These are phyloP conservation scores for Komagataella phaffii DNA, from an alignment of 805 yeast genomes.

Conservation along the genomic window DNA sequence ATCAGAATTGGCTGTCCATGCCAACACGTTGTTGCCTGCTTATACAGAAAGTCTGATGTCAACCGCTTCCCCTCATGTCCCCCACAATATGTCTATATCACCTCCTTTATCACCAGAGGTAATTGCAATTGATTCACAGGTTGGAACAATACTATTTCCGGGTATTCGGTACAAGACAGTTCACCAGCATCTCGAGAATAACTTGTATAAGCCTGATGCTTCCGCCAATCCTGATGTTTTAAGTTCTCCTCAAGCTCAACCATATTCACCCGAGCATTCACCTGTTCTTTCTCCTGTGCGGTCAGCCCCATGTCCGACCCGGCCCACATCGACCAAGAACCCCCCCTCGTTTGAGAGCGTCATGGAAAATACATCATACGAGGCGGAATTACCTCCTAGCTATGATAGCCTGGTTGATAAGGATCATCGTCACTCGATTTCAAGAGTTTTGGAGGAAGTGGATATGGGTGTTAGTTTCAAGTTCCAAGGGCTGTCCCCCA, in stretches of 20 bases:
- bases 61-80: constrained; percentile 10
- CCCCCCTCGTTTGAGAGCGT: constrained; percentile 54
- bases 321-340: constrained; percentile 7
- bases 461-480: constrained; percentile 18
- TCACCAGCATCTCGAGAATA: constrained; percentile 22
- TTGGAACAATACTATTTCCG: constrained; percentile 11
- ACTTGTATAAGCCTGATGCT: constrained; percentile 38
- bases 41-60: constrained; percentile 22
- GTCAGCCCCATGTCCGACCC: neutral
- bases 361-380: constrained; percentile 22
- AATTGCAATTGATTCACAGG: constrained; percentile 25
- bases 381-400: constrained; percentile 9
- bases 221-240: constrained; percentile 14
- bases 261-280: constrained; percentile 31
- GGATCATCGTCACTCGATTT: constrained; percentile 1
- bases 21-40: constrained; percentile 66
- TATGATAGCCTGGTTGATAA: constrained; percentile 5
- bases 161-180: constrained; percentile 5
- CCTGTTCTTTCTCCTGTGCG: constrained; percentile 10
- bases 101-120: constrained; percentile 40
- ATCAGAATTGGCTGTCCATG: constrained; percentile 67
- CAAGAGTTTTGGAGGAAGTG: constrained; percentile 6
- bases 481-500: constrained; percentile 18
- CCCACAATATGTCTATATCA: neutral
- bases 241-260: constrained; percentile 54